phyloP scores from a whole-genome alignment of 495 filamentous ascomycete genomes.

The Penicillium bialowiezense region DNA sequence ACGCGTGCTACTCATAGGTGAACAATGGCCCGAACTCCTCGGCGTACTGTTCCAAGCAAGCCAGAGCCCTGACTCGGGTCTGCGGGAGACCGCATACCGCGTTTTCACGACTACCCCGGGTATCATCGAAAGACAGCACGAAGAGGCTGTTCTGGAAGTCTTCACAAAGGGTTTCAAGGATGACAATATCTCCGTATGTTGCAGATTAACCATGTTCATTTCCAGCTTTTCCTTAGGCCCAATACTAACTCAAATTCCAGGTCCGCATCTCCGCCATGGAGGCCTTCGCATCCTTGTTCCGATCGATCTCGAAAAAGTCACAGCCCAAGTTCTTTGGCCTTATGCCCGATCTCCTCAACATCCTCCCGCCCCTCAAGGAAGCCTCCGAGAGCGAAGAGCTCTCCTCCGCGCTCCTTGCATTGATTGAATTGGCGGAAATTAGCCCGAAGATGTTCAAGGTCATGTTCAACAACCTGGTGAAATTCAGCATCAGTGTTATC shows the following conservation, averaged over 20 bases:
- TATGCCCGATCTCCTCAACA: conserved; percentile 85
- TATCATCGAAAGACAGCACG: conserved; percentile 94
- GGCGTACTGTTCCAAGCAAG: conserved; percentile 82
- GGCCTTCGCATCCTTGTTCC: conserved; percentile 94
- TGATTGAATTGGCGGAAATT: conserved; percentile 91
- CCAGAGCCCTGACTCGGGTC: conserved; percentile 72
- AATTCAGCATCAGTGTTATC: conserved; percentile 87
- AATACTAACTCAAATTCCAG: conserved; percentile 31
- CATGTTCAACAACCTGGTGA: conserved; percentile 84
- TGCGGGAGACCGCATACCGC: conserved; percentile 86
- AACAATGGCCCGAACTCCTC: conserved; percentile 89
- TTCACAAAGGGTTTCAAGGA: conserved; percentile 93
- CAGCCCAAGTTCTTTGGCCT: conserved; percentile 84
- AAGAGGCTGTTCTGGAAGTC: conserved; percentile 75
- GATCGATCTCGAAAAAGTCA: conserved; percentile 77
- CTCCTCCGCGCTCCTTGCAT: conserved; percentile 78
- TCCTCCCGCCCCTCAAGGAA: conserved; percentile 89
- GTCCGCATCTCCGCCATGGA: conserved; percentile 93
- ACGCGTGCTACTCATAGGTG: conserved; percentile 50
- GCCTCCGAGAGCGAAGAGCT: conserved; percentile 83
- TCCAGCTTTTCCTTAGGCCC: not conserved
- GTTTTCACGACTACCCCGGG: conserved; percentile 94
- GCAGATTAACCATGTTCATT: not conserved
- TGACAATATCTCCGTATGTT: conserved; percentile 68
- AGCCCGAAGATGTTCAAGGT: conserved; percentile 95